Percentiles rank a stretch among this genome's conserved stretches.
These are phyloP conservation scores for Aspergillus affinis DNA, from an alignment of 495 filamentous ascomycete species.

Conservation along the genomic window DNA sequence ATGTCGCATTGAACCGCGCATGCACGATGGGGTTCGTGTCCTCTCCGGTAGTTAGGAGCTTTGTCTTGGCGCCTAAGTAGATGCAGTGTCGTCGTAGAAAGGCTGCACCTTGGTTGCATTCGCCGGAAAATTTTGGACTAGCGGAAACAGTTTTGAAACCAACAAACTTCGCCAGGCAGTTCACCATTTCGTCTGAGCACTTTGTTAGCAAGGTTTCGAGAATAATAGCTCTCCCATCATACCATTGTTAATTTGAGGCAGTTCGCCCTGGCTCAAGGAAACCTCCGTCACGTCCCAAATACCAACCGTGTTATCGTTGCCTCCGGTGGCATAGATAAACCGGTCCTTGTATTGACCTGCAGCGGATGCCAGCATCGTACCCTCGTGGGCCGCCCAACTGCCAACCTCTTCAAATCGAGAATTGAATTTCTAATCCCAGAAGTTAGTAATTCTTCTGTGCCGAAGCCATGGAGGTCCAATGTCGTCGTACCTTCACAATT, in stretches of 20 bases:
- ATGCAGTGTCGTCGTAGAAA: conserved; percentile 88
- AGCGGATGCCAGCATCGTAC: conserved; percentile 84
- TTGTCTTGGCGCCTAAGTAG: conserved; percentile 82
- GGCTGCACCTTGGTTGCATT: conserved; percentile 89
- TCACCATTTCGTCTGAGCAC: conserved; percentile 70
- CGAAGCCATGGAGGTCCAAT: background rate
- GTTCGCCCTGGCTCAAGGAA: conserved; percentile 39
- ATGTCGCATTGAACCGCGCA: conserved; percentile 74
- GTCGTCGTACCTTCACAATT: conserved; percentile 63
- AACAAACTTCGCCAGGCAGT: conserved; percentile 78
- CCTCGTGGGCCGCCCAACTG: conserved; percentile 82
- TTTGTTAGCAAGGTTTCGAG: conserved; percentile 7
- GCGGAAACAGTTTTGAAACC: conserved; percentile 89
- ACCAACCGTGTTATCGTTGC: conserved; percentile 83
- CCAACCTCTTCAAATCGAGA: conserved; percentile 82
- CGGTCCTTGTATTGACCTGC: conserved; percentile 64
- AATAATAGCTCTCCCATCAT: conserved; percentile 10
- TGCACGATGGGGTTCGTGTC: conserved; percentile 85
- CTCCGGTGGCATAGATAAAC: conserved; percentile 86
- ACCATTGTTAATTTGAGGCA: conserved; percentile 60
- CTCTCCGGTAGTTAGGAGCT: conserved; percentile 73
- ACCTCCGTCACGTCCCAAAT: conserved; percentile 79
- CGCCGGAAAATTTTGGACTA: conserved; percentile 75
- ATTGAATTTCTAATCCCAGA: conserved; percentile 66
- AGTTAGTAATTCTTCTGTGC: background rate